A percentile compares a stretch with the other conserved stretches of the same genome.
Evolutionary conservation across 805 yeast species (phyloP).

Genomic region (Candida maris): DNA sequence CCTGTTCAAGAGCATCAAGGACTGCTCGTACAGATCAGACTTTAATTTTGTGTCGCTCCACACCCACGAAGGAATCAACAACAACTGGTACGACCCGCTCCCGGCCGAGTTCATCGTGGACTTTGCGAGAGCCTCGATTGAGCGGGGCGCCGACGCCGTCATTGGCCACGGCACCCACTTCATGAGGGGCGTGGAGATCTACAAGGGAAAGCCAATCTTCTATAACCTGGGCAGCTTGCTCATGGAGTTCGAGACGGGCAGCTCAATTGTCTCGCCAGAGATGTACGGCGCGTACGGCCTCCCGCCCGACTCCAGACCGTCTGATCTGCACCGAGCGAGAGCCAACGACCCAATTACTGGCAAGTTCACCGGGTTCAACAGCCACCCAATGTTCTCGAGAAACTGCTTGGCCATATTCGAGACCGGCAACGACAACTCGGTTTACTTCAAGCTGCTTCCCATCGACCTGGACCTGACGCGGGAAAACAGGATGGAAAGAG

Average conservation of each 20-base stretch:
- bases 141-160: slow-evolving; percentile 27
- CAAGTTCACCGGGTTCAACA: slow-evolving; percentile 25
- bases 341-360: slow-evolving; percentile 24
- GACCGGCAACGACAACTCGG: slow-evolving; percentile 12
- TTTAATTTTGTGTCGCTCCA: slow-evolving; percentile 26
- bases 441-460: slow-evolving; percentile 23
- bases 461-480: slow-evolving; percentile 26
- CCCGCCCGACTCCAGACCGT: slow-evolving; percentile 24
- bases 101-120: slow-evolving; percentile 28
- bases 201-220: slow-evolving; percentile 27
- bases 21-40: slow-evolving; percentile 25
- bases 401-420: slow-evolving; percentile 26
- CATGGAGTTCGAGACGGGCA: slow-evolving; percentile 29
- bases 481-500: slow-evolving; percentile 22
- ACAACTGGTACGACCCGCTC: slow-evolving; percentile 31
- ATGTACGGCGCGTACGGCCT: slow-evolving; percentile 25
- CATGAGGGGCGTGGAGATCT: slow-evolving; percentile 29
- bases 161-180: slow-evolving; percentile 30
- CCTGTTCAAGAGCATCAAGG: slow-evolving; percentile 22
- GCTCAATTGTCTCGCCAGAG: slow-evolving; percentile 24
- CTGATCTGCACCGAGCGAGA: slow-evolving; percentile 26
- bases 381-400: slow-evolving; percentile 24
- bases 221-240: slow-evolving; percentile 27
- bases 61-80: slow-evolving; percentile 29
- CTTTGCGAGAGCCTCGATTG: slow-evolving; percentile 25